Evolutionary conservation across 192 early-diverging fungal species (phyloP).

Genomic region (Linnemannia hyalina): DNA sequence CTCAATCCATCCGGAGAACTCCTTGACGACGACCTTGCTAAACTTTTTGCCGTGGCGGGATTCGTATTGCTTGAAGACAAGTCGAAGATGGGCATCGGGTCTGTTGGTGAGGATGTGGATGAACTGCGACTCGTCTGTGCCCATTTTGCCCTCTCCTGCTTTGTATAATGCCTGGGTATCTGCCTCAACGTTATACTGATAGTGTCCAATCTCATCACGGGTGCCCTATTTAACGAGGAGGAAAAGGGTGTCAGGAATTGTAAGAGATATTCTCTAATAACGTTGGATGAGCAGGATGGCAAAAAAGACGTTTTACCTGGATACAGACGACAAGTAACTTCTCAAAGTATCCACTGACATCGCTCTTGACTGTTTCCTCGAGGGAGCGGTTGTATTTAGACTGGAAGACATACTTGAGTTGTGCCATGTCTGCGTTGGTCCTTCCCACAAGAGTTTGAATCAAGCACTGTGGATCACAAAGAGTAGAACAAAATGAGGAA

Average conservation of each 20-base stretch:
- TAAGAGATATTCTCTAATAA: too few species aligned
- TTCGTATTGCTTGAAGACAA: slow-evolving; percentile 45
- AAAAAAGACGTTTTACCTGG: slow-evolving; percentile 23
- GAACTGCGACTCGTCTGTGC: slow-evolving; percentile 50
- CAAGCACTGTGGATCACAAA: slow-evolving; percentile 27
- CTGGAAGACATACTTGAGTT: slow-evolving; percentile 41
- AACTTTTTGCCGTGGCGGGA: slow-evolving; percentile 41
- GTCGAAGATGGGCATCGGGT: slow-evolving; percentile 42
- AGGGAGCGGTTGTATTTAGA: slow-evolving; percentile 32
- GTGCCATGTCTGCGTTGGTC: slow-evolving; percentile 50
- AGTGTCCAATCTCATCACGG: slow-evolving; percentile 41
- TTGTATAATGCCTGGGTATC: slow-evolving; percentile 50
- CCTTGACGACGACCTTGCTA: slow-evolving; percentile 49
- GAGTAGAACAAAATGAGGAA: slow-evolving; percentile 2
- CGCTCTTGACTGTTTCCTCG: slow-evolving; percentile 35
- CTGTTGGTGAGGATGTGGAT: slow-evolving; percentile 51
- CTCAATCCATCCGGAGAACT: slow-evolving; percentile 54
- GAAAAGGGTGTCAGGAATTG: neutral
- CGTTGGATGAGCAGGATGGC: too few species aligned
- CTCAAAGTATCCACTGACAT: slow-evolving; percentile 52
- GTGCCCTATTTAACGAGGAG: slow-evolving; percentile 19
- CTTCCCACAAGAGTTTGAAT: slow-evolving; percentile 48
- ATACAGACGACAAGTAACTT: slow-evolving; percentile 36
- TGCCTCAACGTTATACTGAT: slow-evolving; percentile 44
- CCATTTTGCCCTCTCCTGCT: slow-evolving; percentile 45